Evolutionary conservation across 257 asterid species (phyloP), one percentile per base, ranked within the genome.

Genomic region (Mentha longifolia): DNA sequence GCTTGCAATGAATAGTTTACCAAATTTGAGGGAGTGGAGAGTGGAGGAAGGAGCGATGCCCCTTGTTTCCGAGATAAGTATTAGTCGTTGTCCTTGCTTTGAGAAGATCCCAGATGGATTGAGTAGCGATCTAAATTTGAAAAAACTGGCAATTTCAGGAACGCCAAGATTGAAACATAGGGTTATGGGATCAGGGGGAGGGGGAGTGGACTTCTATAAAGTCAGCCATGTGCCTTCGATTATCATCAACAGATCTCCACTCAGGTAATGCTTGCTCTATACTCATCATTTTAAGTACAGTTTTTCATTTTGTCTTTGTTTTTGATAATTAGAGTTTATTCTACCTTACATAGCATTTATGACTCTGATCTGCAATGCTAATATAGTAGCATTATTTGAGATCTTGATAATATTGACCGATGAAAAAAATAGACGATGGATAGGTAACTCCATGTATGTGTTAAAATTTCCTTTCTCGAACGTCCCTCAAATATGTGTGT

Each of bases 191-290:
- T 33, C 72, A 3, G 6, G 46, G 46, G 6, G 11, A 33, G 33
- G 9, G 20, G 63, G 70, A 5, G 55, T 35, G 11, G 74, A 70
- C 17, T 57, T 56, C 9, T 3, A 70, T 19, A 57, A 70, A 57
- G 46, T 70, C 33, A 17, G 74, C 19, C 74, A 70, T 28, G 67
- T 70, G 16, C 57, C 58, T 14, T 56, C 46, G 0, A 43, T 70
- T 57, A 39, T 42, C 28, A 22, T 68, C 42, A 7, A 30, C 46
- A 33, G 7, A 33, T 33, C 37, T 33, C 37, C 37, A 33, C 37
- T 33, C 37, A 33, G 37, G 37, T 33, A 33, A 33, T 33, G 37
- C 7, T 33, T 33, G 37, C 6, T 33, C 37, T 33, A 33, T 33
- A 33, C 2, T 5, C 37, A 33, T 33, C 37, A 0, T 33, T 3